A percentile compares a stretch with the other conserved stretches of the same genome.
Conservation (phyloP, 257 asterid genomes). For the Scutellaria minor region DNA sequence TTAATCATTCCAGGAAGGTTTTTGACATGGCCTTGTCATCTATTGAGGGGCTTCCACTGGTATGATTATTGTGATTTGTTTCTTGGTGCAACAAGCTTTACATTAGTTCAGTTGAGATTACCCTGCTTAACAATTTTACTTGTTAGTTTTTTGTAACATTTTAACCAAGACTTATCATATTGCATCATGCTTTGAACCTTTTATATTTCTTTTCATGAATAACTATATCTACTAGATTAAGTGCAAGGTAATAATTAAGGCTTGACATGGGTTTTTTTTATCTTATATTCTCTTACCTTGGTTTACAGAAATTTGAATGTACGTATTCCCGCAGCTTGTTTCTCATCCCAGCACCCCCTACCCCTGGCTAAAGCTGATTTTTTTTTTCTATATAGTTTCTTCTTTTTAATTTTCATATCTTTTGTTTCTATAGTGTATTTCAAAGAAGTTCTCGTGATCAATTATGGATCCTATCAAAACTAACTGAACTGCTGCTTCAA, state of each 20-base stretch:
- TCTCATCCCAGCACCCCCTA: not conserved
- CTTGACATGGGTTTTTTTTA: not conserved
- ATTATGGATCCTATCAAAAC: not conserved
- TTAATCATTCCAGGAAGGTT: slow-evolving; percentile 86
- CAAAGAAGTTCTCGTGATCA: not conserved
- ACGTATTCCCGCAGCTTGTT: not conserved
- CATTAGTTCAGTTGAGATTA: not conserved
- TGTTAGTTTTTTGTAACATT: slow-evolving; percentile 5
- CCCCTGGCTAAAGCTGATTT: not conserved
- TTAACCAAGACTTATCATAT: not conserved
- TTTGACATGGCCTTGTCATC: slow-evolving; percentile 96
- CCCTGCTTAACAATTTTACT: not conserved
- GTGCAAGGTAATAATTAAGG: slow-evolving; percentile 4
- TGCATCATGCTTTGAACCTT: slow-evolving; percentile 19
- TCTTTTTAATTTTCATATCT: not conserved
- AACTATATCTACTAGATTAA: not conserved
- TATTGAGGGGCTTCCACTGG: slow-evolving; percentile 84
- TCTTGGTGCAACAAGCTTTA: slow-evolving; percentile 28
- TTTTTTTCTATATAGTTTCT: not conserved
- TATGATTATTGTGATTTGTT: slow-evolving; percentile 40
- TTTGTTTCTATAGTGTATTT: slow-evolving; percentile 16
- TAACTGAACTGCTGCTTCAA: slow-evolving; percentile 7
- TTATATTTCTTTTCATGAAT: slow-evolving; percentile 9
- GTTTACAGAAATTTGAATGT: not conserved
- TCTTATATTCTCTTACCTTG: not conserved